Percentiles rank a stretch among this genome's conserved stretches.
phyloP scores from a whole-genome alignment of 192 early-diverging fungal genomes.

The Linnemannia exigua region DNA sequence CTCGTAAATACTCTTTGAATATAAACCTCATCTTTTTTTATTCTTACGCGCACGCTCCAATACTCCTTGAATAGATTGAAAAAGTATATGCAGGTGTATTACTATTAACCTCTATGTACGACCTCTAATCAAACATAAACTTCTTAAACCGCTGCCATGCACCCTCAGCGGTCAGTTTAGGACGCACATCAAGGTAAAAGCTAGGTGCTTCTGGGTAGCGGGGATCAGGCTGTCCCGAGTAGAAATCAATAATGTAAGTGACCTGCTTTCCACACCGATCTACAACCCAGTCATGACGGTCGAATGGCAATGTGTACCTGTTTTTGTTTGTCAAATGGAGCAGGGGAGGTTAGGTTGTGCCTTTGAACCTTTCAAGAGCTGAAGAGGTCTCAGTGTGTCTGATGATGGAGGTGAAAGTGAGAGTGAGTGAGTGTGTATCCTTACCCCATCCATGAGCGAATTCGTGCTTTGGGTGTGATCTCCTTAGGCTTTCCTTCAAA shows the following conservation, averaged over 20 bases:
- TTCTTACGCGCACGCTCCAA: neutral
- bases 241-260: conserved; percentile 94
- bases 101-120: no score
- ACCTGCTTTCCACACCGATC: conserved; percentile 91
- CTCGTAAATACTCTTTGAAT: neutral
- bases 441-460: conserved; percentile 77
- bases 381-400: no score
- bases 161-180: conserved; percentile 76
- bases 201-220: conserved; percentile 59
- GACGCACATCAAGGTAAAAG: conserved; percentile 93
- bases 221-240: conserved; percentile 75
- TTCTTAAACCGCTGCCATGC: conserved; percentile 65
- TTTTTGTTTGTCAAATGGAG: neutral
- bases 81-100: no score
- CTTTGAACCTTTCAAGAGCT: no score
- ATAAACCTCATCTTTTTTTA: no score
- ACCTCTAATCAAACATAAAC: conserved; percentile 46
- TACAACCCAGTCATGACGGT: conserved; percentile 95
- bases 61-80: neutral
- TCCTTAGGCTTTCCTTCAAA: conserved; percentile 83
- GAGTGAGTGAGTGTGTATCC: neutral
- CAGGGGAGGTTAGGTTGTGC: neutral
- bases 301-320: conserved; percentile 88
- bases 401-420: no score
- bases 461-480: conserved; percentile 79